These are phyloP conservation scores for Aspergillus costaricaensis DNA, from an alignment of 2,329 filamentous ascomycete genomes.

Conservation along the genomic window DNA sequence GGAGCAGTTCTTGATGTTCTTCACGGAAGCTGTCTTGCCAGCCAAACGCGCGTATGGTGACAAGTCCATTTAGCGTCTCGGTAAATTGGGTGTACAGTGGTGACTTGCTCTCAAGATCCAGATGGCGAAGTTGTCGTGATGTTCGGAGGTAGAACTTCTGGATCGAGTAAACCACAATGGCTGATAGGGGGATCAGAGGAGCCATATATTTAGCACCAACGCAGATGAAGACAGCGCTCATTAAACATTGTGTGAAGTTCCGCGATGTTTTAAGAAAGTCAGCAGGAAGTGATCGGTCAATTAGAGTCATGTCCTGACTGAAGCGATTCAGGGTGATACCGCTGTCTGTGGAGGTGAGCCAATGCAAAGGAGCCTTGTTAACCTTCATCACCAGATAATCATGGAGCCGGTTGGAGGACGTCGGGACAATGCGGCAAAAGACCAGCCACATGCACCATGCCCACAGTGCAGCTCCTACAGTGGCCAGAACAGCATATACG, in stretches of 20 bases:
- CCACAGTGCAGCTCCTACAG: not conserved
- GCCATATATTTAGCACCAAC: not conserved
- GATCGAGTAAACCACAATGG: not conserved
- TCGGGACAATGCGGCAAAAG: not conserved
- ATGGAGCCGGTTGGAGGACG: slow-evolving; percentile 8
- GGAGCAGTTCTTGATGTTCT: not conserved
- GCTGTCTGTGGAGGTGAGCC: not conserved
- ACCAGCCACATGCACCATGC: slow-evolving; percentile 4
- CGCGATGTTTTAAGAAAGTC: slow-evolving; percentile 1
- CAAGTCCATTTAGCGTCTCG: not conserved
- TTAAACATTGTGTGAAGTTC: not conserved
- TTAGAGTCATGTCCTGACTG: slow-evolving; percentile 6
- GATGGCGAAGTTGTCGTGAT: not conserved
- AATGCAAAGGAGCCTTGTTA: slow-evolving; percentile 47
- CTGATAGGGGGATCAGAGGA: not conserved
- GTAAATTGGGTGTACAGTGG: not conserved
- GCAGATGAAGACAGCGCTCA: not conserved
- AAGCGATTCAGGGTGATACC: not conserved
- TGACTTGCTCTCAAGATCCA: not conserved
- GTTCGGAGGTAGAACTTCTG: slow-evolving; percentile 1
- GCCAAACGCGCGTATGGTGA: not conserved
- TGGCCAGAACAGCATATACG: not conserved
- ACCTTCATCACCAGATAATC: slow-evolving; percentile 37
- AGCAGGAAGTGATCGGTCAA: slow-evolving; percentile 1
- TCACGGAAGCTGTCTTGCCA: not conserved